phyloP scores from a whole-genome alignment of 257 asterid species.

The Ilex aquifolium region DNA sequence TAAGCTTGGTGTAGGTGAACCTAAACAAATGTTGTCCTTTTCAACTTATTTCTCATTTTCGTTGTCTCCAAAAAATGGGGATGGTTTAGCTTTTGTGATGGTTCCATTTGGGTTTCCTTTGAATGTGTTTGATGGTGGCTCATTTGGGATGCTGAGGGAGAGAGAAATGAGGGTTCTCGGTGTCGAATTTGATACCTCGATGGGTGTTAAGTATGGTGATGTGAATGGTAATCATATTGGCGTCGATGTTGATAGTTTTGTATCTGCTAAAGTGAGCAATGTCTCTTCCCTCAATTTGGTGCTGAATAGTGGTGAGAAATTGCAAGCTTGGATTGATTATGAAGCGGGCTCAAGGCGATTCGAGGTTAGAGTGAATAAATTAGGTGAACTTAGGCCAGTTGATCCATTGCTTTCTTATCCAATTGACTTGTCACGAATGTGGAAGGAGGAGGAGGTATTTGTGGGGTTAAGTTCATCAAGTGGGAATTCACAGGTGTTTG shows the following conservation, averaged over 20 bases:
- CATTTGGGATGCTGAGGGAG: constrained; percentile 49
- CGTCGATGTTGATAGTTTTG: constrained; percentile 44
- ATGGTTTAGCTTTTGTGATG: constrained; percentile 75
- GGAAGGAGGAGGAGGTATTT: constrained; percentile 48
- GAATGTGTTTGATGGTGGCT: constrained; percentile 46
- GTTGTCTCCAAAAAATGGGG: constrained; percentile 48
- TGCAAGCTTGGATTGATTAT: constrained; percentile 85
- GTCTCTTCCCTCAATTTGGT: constrained; percentile 46
- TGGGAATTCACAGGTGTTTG: constrained; percentile 37
- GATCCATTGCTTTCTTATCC: constrained; percentile 50
- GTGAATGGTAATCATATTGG: constrained; percentile 65
- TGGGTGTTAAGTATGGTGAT: constrained; percentile 48
- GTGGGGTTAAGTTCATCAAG: constrained; percentile 72
- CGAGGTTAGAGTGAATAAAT: constrained; percentile 55
- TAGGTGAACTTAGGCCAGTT: constrained; percentile 42
- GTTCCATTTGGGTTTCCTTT: constrained; percentile 46
- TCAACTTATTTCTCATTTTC: constrained; percentile 60
- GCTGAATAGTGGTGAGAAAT: constrained; percentile 54
- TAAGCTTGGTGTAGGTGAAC: constrained; percentile 36
- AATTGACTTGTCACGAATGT: constrained; percentile 54
- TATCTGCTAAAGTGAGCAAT: constrained; percentile 62
- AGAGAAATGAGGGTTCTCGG: constrained; percentile 52
- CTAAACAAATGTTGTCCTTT: constrained; percentile 54
- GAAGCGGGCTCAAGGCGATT: constrained; percentile 66
- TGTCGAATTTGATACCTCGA: constrained; percentile 59